phyloP scores from a whole-genome alignment of 2,329 filamentous ascomycete species.

The Monilinia laxa region DNA sequence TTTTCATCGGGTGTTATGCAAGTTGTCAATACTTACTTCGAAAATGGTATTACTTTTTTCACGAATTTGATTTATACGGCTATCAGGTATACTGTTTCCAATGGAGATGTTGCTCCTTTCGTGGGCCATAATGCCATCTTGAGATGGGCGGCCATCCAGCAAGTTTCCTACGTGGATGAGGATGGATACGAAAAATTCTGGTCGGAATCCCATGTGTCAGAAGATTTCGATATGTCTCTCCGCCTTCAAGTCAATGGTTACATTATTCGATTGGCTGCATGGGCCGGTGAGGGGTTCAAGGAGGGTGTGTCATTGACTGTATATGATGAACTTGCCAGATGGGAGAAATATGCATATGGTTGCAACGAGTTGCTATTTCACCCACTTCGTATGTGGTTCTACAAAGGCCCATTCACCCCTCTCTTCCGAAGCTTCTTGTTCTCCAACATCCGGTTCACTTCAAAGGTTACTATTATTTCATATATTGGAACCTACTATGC shows the following conservation, averaged over 20 bases:
- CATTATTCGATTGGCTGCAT: conserved; percentile 69
- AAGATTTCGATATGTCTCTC: conserved; percentile 81
- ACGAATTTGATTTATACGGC: conserved; percentile 74
- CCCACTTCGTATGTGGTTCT: conserved; percentile 70
- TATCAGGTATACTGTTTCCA: conserved; percentile 74
- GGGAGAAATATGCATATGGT: conserved; percentile 85
- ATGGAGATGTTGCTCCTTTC: conserved; percentile 75
- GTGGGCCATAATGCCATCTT: conserved; percentile 79
- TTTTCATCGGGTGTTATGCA: conserved; percentile 78
- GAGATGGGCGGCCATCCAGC: conserved; percentile 72
- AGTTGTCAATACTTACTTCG: conserved; percentile 71
- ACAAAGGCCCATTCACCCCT: conserved; percentile 73
- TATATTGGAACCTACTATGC: conserved; percentile 82
- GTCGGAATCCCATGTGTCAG: conserved; percentile 77
- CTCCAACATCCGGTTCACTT: conserved; percentile 71
- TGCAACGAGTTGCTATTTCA: conserved; percentile 83
- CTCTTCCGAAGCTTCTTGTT: conserved; percentile 73
- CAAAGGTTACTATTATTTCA: conserved; percentile 72
- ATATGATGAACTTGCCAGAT: conserved; percentile 79
- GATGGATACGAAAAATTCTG: conserved; percentile 77
- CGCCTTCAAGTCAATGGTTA: conserved; percentile 72
- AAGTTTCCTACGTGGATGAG: conserved; percentile 67
- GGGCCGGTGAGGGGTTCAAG: conserved; percentile 75
- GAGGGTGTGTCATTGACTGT: conserved; percentile 82
- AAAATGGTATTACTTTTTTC: conserved; percentile 69